These are phyloP conservation scores for Butyriboletus loyo DNA, from an alignment of 768 basidiomycete genomes.

Conservation along the genomic window DNA sequence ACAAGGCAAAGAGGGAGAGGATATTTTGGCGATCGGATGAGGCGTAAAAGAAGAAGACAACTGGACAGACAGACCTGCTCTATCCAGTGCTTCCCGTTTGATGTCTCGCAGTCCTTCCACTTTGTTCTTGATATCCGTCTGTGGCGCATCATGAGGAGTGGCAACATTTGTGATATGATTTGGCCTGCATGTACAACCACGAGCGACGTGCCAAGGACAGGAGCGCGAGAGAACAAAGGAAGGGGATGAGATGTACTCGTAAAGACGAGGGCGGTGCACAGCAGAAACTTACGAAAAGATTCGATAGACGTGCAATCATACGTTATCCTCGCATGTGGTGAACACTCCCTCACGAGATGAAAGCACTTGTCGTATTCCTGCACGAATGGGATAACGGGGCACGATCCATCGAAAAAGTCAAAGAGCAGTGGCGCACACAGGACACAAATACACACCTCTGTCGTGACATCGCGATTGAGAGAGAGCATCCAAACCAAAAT, in stretches of 20 bases:
- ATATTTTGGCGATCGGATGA: background rate
- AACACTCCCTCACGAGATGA: slow-evolving; percentile 56
- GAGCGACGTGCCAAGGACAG: background rate
- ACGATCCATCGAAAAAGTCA: background rate
- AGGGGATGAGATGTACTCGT: background rate
- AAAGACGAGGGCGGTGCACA: background rate
- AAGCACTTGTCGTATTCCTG: slow-evolving; percentile 76
- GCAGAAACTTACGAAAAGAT: slow-evolving; percentile 55
- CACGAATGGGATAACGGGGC: background rate
- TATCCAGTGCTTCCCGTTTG: slow-evolving; percentile 77
- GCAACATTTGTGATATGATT: slow-evolving; percentile 70
- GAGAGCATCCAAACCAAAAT: slow-evolving; percentile 82
- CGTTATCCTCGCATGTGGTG: slow-evolving; percentile 51
- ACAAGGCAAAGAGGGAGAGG: background rate
- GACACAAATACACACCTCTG: slow-evolving; percentile 40
- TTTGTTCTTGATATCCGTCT: slow-evolving; percentile 71
- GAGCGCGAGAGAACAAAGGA: background rate
- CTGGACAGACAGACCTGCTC: slow-evolving; percentile 56
- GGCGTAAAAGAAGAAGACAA: background rate
- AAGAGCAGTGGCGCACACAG: background rate
- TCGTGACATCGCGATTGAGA: slow-evolving; percentile 68
- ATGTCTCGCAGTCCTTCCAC: slow-evolving; percentile 63
- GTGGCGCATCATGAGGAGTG: slow-evolving; percentile 83
- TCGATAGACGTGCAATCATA: slow-evolving; percentile 59
- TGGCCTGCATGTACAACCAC: slow-evolving; percentile 43